These are phyloP conservation scores for Endothia cerciana DNA, from an alignment of 2,329 filamentous ascomycete species.

Conservation along the genomic window DNA sequence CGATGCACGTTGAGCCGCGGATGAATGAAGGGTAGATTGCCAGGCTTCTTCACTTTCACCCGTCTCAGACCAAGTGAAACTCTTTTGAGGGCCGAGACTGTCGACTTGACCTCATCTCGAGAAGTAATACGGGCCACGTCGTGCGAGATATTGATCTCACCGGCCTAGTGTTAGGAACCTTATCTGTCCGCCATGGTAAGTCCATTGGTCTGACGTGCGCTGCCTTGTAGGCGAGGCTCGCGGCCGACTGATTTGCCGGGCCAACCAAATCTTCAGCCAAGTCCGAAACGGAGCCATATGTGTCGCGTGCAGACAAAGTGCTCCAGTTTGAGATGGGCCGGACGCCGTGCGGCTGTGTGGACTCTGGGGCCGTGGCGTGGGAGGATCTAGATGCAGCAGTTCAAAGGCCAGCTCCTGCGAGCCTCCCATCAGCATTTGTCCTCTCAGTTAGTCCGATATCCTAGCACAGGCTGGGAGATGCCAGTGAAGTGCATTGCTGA, in stretches of 20 bases:
- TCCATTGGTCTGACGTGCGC: conserved; percentile 2
- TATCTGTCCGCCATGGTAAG: not conserved
- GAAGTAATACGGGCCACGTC: not conserved
- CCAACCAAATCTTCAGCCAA: not conserved
- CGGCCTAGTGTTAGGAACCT: not conserved
- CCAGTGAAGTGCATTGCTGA: not conserved
- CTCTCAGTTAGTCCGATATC: not conserved
- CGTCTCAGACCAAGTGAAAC: not conserved
- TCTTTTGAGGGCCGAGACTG: not conserved
- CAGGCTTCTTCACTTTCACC: not conserved
- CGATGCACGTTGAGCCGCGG: not conserved
- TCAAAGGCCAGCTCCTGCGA: not conserved
- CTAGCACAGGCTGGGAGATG: no score
- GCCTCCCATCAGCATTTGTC: not conserved
- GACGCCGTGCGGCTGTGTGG: not conserved
- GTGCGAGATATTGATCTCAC: not conserved
- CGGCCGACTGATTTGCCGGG: not conserved
- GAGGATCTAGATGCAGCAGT: not conserved
- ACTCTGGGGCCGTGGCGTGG: not conserved
- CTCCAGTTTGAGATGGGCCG: not conserved
- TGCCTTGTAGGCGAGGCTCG: not conserved
- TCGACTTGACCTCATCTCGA: not conserved
- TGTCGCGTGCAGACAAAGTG: not conserved
- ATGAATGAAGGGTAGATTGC: not conserved
- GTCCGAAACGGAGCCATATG: not conserved